Base-by-base conservation (phyloP, 331 rosid species). In the Pyracantha coccinea region DNA sequence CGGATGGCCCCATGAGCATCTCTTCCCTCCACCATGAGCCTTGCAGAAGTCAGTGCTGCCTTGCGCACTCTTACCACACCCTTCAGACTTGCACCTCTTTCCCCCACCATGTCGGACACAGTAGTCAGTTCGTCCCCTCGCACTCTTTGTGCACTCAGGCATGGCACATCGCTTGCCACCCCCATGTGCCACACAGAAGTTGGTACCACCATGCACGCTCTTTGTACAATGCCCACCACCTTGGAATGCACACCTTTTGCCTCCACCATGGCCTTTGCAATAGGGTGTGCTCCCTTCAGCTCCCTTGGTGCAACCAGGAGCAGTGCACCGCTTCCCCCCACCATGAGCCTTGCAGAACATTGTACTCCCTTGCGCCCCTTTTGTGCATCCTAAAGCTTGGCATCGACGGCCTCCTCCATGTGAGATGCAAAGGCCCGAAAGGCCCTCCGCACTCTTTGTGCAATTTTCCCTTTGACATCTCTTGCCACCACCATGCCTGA, bases 51-150 rank as follows among this genome's bases (percentile, higher is more conserved):
- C 96, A 2, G 98, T 93, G 85, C 98, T 90, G 9, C 98, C 98
- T 84, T 93, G 98, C 47, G 98, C 98, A 79, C 98, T 93, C 81
- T 93, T 93, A 54, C 93, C 98, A 79, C 98, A 93, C 73, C 91
- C 92, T 57, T 81, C 93, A 72, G 54, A 89, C 83, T 85, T 93
- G 87, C 98, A 93, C 59, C 98, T 87, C 84, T 93, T 93, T 17
- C 98, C 98, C 65, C 98, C 98, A 8, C 98, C 98, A 50, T 93
- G 98, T 74, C 98, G 96, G 25, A 93, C 98, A 79, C 98, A 93
- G 86, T 83, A 88, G 78, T 93, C 97, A n/a, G 98, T 93, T 78
- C 98, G 83, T 75, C 98, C 98, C 82, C 98, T 82, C 31, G 98
- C 98, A 69, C 98, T 93, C 79, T 90, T 93, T 4, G 98, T 93